Conservation (phyloP, 1,139 yeast genomes). For the Pichia sp. region DNA sequence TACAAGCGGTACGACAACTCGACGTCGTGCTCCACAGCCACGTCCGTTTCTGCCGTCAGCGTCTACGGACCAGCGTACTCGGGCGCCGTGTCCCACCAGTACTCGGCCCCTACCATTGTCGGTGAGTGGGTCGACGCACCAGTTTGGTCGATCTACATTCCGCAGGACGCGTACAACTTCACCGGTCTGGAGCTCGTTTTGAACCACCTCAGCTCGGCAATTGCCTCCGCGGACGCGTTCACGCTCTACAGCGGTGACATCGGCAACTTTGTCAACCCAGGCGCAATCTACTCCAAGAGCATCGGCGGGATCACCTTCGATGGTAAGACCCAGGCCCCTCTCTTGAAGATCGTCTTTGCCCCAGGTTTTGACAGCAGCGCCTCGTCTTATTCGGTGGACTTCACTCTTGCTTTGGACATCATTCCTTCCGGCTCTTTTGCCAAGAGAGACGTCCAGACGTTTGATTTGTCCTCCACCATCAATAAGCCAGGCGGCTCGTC, state of each 20-base stretch:
- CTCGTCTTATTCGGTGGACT: constrained; percentile 6
- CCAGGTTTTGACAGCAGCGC: constrained; percentile 4
- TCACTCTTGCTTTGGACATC: constrained; percentile 8
- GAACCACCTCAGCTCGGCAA: constrained; percentile 1
- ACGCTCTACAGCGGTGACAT: constrained; percentile 18
- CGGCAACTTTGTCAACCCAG: constrained; percentile 16
- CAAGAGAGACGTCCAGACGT: constrained; percentile 15
- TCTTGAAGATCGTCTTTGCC: constrained; percentile 11
- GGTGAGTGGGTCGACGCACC: constrained; percentile 14
- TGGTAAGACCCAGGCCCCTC: constrained; percentile 19
- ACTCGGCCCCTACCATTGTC: constrained; percentile 11
- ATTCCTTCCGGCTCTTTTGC: background rate
- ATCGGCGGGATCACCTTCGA: constrained; percentile 11
- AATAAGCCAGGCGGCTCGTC: constrained; percentile 8
- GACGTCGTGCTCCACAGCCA: constrained; percentile 1
- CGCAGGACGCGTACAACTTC: constrained; percentile 12
- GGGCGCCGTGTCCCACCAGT: constrained; percentile 10
- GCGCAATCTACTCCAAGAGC: constrained; percentile 10
- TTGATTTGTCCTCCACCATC: constrained; percentile 9
- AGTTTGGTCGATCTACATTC: constrained; percentile 14
- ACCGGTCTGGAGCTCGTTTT: constrained; percentile 11
- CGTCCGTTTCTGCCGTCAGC: constrained; percentile 8
- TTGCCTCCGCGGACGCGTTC: background rate
- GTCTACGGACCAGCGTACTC: constrained; percentile 17
- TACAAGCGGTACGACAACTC: constrained; percentile 11